These are phyloP conservation scores for Neurospora tetrasperma DNA, from an alignment of 495 filamentous ascomycete genomes.

Conservation along the genomic window DNA sequence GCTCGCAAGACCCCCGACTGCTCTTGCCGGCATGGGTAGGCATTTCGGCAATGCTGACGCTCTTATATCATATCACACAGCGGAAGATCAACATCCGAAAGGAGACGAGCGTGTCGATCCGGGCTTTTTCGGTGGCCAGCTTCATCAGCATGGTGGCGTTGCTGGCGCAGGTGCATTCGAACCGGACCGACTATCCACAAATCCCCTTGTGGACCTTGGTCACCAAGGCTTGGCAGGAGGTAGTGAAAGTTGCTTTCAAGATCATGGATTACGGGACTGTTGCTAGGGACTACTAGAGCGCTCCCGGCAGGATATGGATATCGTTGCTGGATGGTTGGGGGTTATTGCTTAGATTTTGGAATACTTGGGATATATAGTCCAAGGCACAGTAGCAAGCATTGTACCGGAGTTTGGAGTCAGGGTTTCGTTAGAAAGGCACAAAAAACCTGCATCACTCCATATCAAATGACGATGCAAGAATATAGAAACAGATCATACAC, in stretches of 20 bases:
- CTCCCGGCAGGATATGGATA: background rate
- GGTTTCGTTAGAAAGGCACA: background rate
- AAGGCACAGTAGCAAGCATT: background rate
- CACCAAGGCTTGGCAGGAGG: constrained; percentile 32
- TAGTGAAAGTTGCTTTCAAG: constrained; percentile 10
- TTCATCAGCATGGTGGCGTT: constrained; percentile 66
- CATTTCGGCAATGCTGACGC: constrained; percentile 71
- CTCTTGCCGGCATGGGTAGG: constrained; percentile 80
- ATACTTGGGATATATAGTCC: background rate
- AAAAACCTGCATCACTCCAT: background rate
- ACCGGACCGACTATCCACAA: constrained; percentile 51
- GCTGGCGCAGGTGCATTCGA: constrained; percentile 57
- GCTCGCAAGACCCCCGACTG: constrained; percentile 62
- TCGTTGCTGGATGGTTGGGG: background rate
- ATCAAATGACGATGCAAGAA: background rate
- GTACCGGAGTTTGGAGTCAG: constrained; percentile 3
- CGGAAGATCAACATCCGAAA: constrained; percentile 73
- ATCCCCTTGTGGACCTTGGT: constrained; percentile 52
- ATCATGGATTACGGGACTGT: constrained; percentile 23
- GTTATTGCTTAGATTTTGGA: background rate
- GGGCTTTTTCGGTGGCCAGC: constrained; percentile 63
- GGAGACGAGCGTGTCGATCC: constrained; percentile 67
- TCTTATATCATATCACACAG: constrained; percentile 71
- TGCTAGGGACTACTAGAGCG: constrained; percentile 12
- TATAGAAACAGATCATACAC: background rate